phyloP scores from a whole-genome alignment of 2,329 filamentous ascomycete species.

The Arthrobotrys pseudoclavata region DNA sequence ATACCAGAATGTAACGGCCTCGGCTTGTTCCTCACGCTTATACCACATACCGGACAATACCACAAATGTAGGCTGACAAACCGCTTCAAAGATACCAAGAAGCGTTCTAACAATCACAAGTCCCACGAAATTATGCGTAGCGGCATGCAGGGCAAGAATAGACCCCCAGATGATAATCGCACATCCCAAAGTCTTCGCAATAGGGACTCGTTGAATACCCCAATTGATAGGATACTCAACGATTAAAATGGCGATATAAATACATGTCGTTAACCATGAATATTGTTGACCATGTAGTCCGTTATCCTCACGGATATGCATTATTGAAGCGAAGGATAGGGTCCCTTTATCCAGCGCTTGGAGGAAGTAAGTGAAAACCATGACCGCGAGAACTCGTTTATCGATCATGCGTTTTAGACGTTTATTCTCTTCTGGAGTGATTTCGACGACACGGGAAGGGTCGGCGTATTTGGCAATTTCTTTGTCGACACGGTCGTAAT shows the following conservation, averaged over 20 bases:
- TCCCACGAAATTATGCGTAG: conserved; percentile 73
- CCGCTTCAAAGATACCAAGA: conserved; percentile 79
- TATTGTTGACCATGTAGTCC: conserved; percentile 67
- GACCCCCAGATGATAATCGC: conserved; percentile 76
- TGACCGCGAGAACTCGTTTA: conserved; percentile 76
- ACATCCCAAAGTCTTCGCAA: conserved; percentile 76
- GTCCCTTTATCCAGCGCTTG: conserved; percentile 79
- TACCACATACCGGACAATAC: conserved; percentile 80
- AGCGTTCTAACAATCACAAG: conserved; percentile 75
- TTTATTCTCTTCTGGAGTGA: conserved; percentile 73
- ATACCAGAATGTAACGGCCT: conserved; percentile 79
- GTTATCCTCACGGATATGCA: conserved; percentile 71
- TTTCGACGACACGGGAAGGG: conserved; percentile 70
- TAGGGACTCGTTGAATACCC: conserved; percentile 75
- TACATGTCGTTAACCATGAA: conserved; percentile 79
- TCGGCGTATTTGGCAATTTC: conserved; percentile 79
- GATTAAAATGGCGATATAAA: conserved; percentile 78
- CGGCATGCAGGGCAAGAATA: conserved; percentile 74
- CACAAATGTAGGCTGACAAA: conserved; percentile 77
- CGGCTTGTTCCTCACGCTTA: conserved; percentile 76
- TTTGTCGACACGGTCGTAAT: conserved; percentile 75
- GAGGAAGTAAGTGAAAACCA: conserved; percentile 81
- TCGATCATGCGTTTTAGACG: conserved; percentile 77
- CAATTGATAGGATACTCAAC: conserved; percentile 81
- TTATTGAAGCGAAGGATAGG: conserved; percentile 74